A percentile compares a stretch with the other conserved stretches of the same genome.
Evolutionary conservation across 1,139 yeast genomes (phyloP).

Genomic region (Taphrina communis): DNA sequence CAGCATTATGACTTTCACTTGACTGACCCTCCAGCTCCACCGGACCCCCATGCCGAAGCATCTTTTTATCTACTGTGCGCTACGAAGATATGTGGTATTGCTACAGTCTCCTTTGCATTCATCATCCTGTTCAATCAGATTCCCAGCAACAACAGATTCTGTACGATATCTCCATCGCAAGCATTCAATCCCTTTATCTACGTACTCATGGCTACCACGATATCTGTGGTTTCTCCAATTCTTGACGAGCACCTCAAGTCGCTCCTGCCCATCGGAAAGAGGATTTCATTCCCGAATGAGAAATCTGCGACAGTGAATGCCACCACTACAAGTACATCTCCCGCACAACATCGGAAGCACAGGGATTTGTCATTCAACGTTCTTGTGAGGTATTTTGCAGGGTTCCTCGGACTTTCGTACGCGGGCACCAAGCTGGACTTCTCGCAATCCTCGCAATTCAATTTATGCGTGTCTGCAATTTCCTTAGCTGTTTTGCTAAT

Average conservation of each 20-base stretch:
- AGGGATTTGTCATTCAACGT: constrained; percentile 15
- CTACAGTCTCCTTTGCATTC: constrained; percentile 22
- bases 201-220: constrained; percentile 15
- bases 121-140: constrained; percentile 31
- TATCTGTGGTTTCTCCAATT: constrained; percentile 10
- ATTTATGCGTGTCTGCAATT: constrained; percentile 22
- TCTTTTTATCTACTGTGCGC: no score
- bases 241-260: neutral
- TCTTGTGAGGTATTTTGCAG: constrained; percentile 31
- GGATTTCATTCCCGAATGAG: neutral
- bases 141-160: constrained; percentile 26
- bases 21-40: neutral
- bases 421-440: constrained; percentile 37
- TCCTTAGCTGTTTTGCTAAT: constrained; percentile 4
- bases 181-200: constrained; percentile 7
- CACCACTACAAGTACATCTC: neutral
- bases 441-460: constrained; percentile 33
- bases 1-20: constrained; percentile 22
- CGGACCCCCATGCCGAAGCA: neutral
- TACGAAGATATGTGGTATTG: constrained; percentile 1
- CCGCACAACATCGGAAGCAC: neutral
- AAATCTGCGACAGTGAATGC: neutral
- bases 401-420: constrained; percentile 33
- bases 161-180: constrained; percentile 17
- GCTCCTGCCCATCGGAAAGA: neutral